Evolutionary conservation across 805 yeast genomes (phyloP).

Genomic region (Metschnikowia bowlesiae): DNA sequence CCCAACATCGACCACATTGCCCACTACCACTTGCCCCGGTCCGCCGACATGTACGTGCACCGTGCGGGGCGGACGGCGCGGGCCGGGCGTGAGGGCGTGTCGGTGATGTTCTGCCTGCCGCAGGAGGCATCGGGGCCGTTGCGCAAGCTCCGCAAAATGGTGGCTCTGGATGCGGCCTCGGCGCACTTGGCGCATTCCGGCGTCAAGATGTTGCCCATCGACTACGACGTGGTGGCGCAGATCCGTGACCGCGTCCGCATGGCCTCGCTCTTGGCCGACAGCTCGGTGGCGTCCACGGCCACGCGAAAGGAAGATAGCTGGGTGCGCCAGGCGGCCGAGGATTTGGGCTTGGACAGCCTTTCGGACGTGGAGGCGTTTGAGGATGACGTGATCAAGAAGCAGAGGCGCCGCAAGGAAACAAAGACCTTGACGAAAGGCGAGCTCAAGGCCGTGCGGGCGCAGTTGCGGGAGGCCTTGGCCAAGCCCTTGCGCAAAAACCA

Average conservation of each 20-base stretch:
- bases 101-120: conserved; percentile 88
- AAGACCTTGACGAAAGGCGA: conserved; percentile 47
- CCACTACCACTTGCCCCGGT: conserved; percentile 90
- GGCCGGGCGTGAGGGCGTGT: conserved; percentile 92
- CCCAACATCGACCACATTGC: conserved; percentile 88
- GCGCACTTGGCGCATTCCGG: conserved; percentile 41
- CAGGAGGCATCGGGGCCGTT: conserved; percentile 90
- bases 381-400: conserved; percentile 62
- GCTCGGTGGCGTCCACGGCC: conserved; percentile 56
- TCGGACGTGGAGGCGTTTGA: conserved; percentile 59
- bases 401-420: conserved; percentile 45
- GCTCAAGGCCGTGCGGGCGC: conserved; percentile 40
- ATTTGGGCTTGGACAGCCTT: conserved; percentile 73
- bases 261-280: conserved; percentile 73
- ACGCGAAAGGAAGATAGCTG: conserved; percentile 68
- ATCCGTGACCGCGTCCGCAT: conserved; percentile 62
- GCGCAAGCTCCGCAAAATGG: conserved; percentile 61
- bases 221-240: conserved; percentile 66
- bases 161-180: conserved; percentile 31
- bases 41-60: conserved; percentile 92
- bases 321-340: conserved; percentile 90
- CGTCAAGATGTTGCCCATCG: conserved; percentile 70
- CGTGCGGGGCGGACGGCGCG: conserved; percentile 99
- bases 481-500: conserved; percentile 57
- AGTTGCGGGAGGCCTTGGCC: conserved; percentile 50